These are phyloP conservation scores for Bolboschoenus planiculmis DNA, from an alignment of 176 grass and related monocot species.

Conservation along the genomic window DNA sequence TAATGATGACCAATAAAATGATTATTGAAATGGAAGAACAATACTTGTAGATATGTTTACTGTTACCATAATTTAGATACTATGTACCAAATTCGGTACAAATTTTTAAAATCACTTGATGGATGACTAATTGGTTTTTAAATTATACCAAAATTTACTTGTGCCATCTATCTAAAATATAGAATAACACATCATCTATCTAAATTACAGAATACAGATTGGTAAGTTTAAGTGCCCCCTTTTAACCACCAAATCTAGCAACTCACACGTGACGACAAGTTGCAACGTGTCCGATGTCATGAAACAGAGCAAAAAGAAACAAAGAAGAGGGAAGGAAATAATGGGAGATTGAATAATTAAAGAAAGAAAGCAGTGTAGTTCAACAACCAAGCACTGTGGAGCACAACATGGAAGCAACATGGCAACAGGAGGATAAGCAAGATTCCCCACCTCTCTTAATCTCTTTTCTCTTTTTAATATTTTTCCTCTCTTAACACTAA, in stretches of 20 bases:
- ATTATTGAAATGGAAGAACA: too few relatives aligned
- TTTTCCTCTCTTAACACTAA: constrained; percentile 18
- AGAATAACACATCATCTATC: too few relatives aligned
- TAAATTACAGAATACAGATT: background rate
- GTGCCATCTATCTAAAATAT: too few relatives aligned
- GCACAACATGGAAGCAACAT: constrained; percentile 13
- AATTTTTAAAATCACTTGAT: too few relatives aligned
- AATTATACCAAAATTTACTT: too few relatives aligned
- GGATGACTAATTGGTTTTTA: too few relatives aligned
- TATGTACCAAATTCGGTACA: too few relatives aligned
- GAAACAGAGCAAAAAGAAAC: constrained; percentile 7
- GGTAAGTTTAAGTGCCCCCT: background rate
- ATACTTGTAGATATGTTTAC: too few relatives aligned
- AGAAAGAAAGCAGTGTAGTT: constrained; percentile 19
- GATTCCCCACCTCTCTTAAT: constrained; percentile 2
- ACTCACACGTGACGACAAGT: background rate
- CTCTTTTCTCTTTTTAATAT: background rate
- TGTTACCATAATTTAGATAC: too few relatives aligned
- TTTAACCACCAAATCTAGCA: background rate
- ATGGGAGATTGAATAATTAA: constrained; percentile 1
- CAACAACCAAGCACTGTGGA: constrained; percentile 19
- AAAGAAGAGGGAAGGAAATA: background rate
- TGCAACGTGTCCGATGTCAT: background rate
- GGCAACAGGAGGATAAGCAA: background rate
- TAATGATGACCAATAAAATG: too few relatives aligned